Evolutionary conservation across 202 grass and related monocot species (phyloP), one percentile per base, ranked within the genome.

Genomic region (Carex sylvatica): DNA sequence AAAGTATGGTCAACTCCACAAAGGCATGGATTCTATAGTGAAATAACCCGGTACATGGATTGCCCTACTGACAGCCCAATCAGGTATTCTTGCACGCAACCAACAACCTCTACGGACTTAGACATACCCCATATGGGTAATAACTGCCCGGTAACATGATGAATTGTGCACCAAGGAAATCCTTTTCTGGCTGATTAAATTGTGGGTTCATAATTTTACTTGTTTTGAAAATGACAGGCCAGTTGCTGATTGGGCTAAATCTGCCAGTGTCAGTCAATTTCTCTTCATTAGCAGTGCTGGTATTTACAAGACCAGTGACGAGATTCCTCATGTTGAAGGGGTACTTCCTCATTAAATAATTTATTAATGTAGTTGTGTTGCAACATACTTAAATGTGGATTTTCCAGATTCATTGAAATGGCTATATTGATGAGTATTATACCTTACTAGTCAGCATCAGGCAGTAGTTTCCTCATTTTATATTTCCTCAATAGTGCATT

Each of bases 251-350:
- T 98, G 92, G 92, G 95, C 91, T 0, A 98, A 91, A 87, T 62
- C 89, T 62, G 66, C 84, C 33, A 89, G 85, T 19, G 82, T 91
- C 18, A 86, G 61, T 14, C 95, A 98, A 83, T 98, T 95, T 74
- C 76, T 98, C 26, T 98, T 88, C 89, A 75, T 98, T 52, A 95
- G 92, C 87, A 95, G 92, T 86, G 87, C 92, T 30, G 91, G 95
- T 35, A 98, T 98, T 63, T 98, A 98, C 84, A 93, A 69, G 63
- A 68, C 87, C 1, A 86, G 75, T 13, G 86, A 95, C 13, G 84
- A 93, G 84, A 46, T 85, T 56, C 92, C 91, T 84, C 92, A 95
- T 85, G 86, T 98, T 26, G 92, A 98, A 82, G 92, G 95, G 92
- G 90, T 97, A 90, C 31, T 72, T 6, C 16, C 49, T 40, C 38